These are phyloP conservation scores for Ciborinia camelliae DNA, from an alignment of 2,329 filamentous ascomycete species.

Conservation along the genomic window DNA sequence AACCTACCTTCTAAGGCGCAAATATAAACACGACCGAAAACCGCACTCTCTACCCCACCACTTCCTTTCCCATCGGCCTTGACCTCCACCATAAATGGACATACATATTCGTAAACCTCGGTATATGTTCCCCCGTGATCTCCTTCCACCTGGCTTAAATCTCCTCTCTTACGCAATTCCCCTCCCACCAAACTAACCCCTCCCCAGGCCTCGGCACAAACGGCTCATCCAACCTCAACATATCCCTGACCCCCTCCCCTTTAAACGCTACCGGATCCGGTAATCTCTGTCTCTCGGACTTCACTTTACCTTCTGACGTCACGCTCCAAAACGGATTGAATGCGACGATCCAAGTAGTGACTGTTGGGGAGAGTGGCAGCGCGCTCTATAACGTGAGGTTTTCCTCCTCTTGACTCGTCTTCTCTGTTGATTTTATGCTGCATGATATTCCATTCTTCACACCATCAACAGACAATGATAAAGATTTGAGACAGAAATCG, in stretches of 20 bases:
- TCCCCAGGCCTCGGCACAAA: constrained; percentile 17
- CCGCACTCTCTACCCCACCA: constrained; percentile 9
- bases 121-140: neutral
- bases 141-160: constrained; percentile 1
- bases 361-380: constrained; percentile 17
- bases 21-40: constrained; percentile 20
- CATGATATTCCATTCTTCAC: neutral
- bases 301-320: constrained; percentile 14
- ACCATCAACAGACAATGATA: neutral
- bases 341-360: constrained; percentile 22
- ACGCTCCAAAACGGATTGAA: constrained; percentile 13
- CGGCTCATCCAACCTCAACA: constrained; percentile 20
- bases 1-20: constrained; percentile 9
- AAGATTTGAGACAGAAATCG: too few species aligned
- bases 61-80: constrained; percentile 3
- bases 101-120: constrained; percentile 15
- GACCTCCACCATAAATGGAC: constrained; percentile 7
- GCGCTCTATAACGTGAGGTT: constrained; percentile 20
- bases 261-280: constrained; percentile 21
- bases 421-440: too few species aligned
- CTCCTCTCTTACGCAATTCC: neutral
- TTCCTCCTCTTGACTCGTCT: too few species aligned
- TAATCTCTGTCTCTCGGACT: constrained; percentile 19
- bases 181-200: neutral
- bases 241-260: constrained; percentile 10